These are phyloP conservation scores for Teunomyces aglyptinius DNA, from an alignment of 805 yeast species.

Conservation along the genomic window DNA sequence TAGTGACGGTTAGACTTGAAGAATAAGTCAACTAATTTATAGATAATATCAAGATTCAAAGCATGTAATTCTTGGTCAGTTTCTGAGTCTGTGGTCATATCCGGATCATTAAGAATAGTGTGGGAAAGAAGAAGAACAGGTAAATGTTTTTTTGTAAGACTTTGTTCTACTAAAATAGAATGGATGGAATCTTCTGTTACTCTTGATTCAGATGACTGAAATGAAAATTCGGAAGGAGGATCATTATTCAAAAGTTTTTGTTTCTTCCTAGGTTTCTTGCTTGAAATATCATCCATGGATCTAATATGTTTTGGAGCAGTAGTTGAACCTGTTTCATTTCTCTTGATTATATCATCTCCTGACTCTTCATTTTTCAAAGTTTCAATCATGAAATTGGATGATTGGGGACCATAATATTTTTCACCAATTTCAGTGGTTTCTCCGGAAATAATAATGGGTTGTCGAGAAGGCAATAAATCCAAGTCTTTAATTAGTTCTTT, in stretches of 20 bases:
- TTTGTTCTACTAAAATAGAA: slow-evolving; percentile 16
- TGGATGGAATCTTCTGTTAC: slow-evolving; percentile 7
- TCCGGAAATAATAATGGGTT: slow-evolving; percentile 24
- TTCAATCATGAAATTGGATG: slow-evolving; percentile 48
- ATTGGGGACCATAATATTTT: slow-evolving; percentile 52
- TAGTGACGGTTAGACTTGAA: slow-evolving; percentile 41
- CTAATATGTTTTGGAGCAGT: background rate
- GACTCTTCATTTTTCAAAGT: slow-evolving; percentile 25
- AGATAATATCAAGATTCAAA: slow-evolving; percentile 32
- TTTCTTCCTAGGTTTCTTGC: background rate
- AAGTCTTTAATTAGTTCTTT: background rate
- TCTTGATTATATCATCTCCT: slow-evolving; percentile 15
- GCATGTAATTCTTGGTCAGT: slow-evolving; percentile 13
- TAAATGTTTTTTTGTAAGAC: slow-evolving; percentile 29
- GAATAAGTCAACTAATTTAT: slow-evolving; percentile 38
- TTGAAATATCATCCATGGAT: slow-evolving; percentile 6
- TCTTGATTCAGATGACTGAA: slow-evolving; percentile 10
- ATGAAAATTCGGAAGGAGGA: slow-evolving; percentile 4
- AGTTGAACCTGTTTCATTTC: slow-evolving; percentile 19
- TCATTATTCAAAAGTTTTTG: background rate
- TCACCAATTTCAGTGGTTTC: slow-evolving; percentile 40
- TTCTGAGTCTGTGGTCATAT: slow-evolving; percentile 16
- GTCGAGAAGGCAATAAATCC: slow-evolving; percentile 1
- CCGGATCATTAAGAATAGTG: slow-evolving; percentile 15
- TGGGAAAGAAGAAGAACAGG: slow-evolving; percentile 24